A percentile compares a stretch with the other conserved stretches of the same genome.
Evolutionary conservation across 2,329 filamentous ascomycete genomes (phyloP).

Genomic region (Ceratocystis destructans): DNA sequence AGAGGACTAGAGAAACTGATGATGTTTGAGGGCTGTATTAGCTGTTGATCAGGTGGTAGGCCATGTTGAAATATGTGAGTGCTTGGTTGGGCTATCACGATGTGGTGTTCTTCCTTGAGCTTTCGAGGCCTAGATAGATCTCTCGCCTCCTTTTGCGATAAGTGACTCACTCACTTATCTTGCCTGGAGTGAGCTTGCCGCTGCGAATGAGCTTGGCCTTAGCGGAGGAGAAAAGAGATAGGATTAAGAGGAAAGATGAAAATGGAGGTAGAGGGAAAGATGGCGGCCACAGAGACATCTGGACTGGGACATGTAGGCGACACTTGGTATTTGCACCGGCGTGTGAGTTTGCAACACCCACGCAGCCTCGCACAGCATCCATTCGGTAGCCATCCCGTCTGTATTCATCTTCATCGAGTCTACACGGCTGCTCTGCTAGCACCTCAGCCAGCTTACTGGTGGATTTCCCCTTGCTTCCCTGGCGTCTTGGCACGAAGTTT

Average conservation of each 20-base stretch:
- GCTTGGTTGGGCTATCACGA: background rate
- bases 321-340: too few species aligned
- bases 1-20: background rate
- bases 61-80: background rate
- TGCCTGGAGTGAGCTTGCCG: background rate
- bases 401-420: too few species aligned
- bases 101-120: background rate
- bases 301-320: background rate
- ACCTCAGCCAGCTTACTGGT: too few species aligned
- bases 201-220: background rate
- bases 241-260: background rate
- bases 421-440: too few species aligned
- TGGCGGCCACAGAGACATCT: background rate
- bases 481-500: background rate
- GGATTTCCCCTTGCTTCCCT: too few species aligned
- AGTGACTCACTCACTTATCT: background rate
- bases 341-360: background rate
- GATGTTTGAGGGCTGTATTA: background rate
- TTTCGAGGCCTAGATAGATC: background rate
- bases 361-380: too few species aligned
- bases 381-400: too few species aligned
- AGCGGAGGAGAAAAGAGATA: background rate
- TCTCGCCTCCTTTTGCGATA: background rate
- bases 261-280: too few species aligned
- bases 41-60: too few species aligned